A percentile compares a stretch with the other conserved stretches of the same genome.
Evolutionary conservation across 257 asterid genomes (phyloP).

Genomic region (Schizonepeta tenuifolia): DNA sequence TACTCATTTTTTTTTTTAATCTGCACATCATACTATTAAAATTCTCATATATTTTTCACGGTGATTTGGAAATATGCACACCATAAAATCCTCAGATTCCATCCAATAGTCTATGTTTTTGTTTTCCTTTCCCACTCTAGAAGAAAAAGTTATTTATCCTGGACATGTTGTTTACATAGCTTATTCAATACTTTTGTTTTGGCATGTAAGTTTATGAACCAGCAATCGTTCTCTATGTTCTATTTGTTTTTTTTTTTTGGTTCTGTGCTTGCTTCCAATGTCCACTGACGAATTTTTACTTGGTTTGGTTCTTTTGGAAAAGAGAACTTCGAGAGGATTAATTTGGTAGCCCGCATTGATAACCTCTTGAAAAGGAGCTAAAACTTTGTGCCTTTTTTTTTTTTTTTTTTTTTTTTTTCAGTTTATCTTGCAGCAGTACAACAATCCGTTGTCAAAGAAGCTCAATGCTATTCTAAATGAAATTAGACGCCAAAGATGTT

Average conservation of each 20-base stretch:
- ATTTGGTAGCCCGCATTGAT: background rate
- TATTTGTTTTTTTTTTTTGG: conserved; percentile 12
- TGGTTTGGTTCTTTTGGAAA: background rate
- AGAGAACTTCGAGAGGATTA: background rate
- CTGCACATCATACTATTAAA: conserved; percentile 10
- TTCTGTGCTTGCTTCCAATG: background rate
- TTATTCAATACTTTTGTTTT: background rate
- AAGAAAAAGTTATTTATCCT: conserved; percentile 14
- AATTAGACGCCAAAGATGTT: conserved; percentile 71
- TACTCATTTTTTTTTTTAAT: background rate
- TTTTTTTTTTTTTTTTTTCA: no score
- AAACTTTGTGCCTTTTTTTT: conserved; percentile 12
- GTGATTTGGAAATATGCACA: conserved; percentile 9
- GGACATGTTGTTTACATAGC: background rate
- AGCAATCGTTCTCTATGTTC: conserved; percentile 17
- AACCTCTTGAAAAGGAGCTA: conserved; percentile 1
- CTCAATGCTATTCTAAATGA: conserved; percentile 81
- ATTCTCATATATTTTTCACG: conserved; percentile 19
- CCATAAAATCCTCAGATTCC: background rate
- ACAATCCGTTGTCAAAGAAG: conserved; percentile 84
- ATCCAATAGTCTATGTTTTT: background rate
- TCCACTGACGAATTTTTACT: background rate
- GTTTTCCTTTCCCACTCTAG: conserved; percentile 17
- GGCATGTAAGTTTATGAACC: background rate
- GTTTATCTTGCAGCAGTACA: conserved; percentile 80